Percentiles rank a stretch among this genome's conserved stretches.
Evolutionary conservation across 768 basidiomycete species (phyloP).

Genomic region (Amanita muscaria): DNA sequence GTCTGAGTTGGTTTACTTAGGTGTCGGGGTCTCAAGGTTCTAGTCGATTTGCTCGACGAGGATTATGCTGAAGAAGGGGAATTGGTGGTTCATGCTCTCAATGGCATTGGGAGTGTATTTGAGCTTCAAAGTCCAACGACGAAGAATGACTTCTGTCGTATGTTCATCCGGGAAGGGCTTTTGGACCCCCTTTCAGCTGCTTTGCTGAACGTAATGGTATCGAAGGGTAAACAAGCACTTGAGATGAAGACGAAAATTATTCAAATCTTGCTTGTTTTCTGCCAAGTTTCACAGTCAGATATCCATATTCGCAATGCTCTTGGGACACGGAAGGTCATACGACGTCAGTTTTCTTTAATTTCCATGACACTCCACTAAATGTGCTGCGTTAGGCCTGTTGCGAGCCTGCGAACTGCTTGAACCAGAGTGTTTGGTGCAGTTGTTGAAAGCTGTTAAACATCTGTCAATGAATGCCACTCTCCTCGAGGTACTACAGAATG

Average conservation of each 20-base stretch:
- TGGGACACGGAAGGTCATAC: constrained; percentile 80
- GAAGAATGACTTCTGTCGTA: constrained; percentile 96
- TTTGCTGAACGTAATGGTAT: constrained; percentile 79
- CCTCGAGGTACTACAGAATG: constrained; percentile 91
- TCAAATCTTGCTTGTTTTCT: constrained; percentile 83
- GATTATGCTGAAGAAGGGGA: constrained; percentile 89
- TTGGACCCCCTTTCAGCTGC: constrained; percentile 89
- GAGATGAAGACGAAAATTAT: constrained; percentile 88
- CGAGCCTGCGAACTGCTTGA: constrained; percentile 83
- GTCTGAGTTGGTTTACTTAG: constrained; percentile 26
- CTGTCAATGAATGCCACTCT: constrained; percentile 88
- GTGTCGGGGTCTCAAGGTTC: constrained; percentile 88
- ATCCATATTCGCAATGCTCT: constrained; percentile 88
- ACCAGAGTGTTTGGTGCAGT: constrained; percentile 78
- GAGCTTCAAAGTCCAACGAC: constrained; percentile 94
- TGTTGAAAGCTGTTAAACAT: constrained; percentile 94
- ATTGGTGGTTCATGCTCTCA: constrained; percentile 86
- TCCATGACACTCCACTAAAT: not conserved
- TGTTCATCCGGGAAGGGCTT: constrained; percentile 95
- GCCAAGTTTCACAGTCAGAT: constrained; percentile 94
- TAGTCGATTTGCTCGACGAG: constrained; percentile 95
- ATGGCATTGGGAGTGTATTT: constrained; percentile 92
- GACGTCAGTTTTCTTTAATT: constrained; percentile 49
- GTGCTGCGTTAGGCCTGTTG: constrained; percentile 52
- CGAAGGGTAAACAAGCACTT: constrained; percentile 50